Evolutionary conservation across 2,329 filamentous ascomycete species (phyloP), one percentile per base, ranked within the genome.

Genomic region (Ophiostoma fasciatum): DNA sequence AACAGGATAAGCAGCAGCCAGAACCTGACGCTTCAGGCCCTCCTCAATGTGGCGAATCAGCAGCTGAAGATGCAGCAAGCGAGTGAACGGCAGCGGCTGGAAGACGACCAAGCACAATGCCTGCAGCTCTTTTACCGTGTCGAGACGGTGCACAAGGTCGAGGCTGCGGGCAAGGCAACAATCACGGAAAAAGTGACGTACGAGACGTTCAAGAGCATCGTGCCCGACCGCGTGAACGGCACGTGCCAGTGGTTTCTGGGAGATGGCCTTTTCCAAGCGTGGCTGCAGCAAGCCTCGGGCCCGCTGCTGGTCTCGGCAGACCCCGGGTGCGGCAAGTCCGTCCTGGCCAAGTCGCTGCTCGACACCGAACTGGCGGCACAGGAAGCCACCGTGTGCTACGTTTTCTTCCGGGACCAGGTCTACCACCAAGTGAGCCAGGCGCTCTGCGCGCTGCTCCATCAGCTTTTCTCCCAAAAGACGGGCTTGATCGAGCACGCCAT

Each of bases 331-430:
- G 55, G 57, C 3, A 60, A 60, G 40, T 60, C 56, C 0, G 55
- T 54, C 26, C 33, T 61, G 25, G 50, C 57, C 8, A 54, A 48
- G 29, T 52, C 50, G 30, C 47, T 60, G 0, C 41, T 57, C 14
- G 49, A 57, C 28, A 22, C 48, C 6, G 36, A 28, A 7, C 40
- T 59, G 1, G 46, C 44, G 20, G 13, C n/a, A 11, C 4, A 35
- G 11, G 15, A 27, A 2, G 33, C 30, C 14, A 51, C 48, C 1
- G 48, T 58, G 3, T 60, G 57, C 42, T 63, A 62, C 46, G 62
- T 59, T 38, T 63, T 63, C 38, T 63, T 63, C 45, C 60, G 60
- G 37, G 54, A 58, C 19, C 42, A 53, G 35, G 49, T 53, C 23
- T 57, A 61, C 30, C 51, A 57, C 23, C 58, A 44, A 2, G 36